Evolutionary conservation across 169 alveolate species (phyloP), one percentile per base, ranked within the genome.

Genomic region (Plasmodium relictum): DNA sequence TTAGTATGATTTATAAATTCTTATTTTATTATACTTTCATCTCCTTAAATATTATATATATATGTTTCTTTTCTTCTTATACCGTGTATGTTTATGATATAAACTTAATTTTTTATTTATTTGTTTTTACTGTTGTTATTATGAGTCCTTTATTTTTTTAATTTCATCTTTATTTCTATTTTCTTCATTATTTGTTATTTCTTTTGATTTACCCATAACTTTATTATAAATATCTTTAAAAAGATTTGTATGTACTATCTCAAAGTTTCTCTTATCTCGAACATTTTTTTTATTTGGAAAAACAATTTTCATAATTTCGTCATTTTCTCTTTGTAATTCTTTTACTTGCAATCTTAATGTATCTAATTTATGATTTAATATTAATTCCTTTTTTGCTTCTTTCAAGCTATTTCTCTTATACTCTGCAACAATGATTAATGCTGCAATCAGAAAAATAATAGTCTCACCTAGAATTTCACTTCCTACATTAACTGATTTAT

Each of bases 401-500:
- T 94, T 94, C 39, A 90, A 58, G 16, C 89, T 93, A 22, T 94
- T 86, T 63, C 96, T 76, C 24, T 93, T 92, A 56, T 94, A 94
- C 52, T 94, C 96, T 20, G 96, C 94, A 14, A 91, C 42, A 45
- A 94, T 92, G 3, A 94, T 73, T 54, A 91, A 48, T 16, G 96
- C 94, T 14, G 96, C 96, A 44, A 91, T 86, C 14, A 83, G 61
- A 24, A 94, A 94, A 2, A 94, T 88, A 7, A 94, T 74, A 41
- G 92, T 48, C 44, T 94, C 96, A 24, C 96, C 96, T 1, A 94
- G 71, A 12, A 94, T 56, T 71, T 94, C 96, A 44, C 95, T 92
- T n/a, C 96, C 96, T 59, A 94, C 93, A 31, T 88, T 92, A 9
- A 94, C 96, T 9, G 96, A 94, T 41, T 89, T 89, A 45, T 78